These are phyloP conservation scores for Hydnum rufescens DNA, from an alignment of 768 basidiomycete species.

Conservation along the genomic window DNA sequence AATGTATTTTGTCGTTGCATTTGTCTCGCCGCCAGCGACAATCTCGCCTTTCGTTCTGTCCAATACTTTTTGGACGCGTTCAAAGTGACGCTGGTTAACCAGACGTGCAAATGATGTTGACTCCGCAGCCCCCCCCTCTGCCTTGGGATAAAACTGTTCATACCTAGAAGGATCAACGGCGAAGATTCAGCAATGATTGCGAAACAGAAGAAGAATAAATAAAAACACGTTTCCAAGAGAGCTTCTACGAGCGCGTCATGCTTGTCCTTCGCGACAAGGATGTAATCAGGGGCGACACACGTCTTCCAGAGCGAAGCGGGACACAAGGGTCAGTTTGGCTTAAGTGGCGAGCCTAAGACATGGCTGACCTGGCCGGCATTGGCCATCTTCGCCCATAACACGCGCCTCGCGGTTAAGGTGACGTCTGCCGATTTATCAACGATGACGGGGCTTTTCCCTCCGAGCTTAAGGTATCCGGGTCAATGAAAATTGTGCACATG, in stretches of 20 bases:
- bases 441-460: constrained; percentile 15
- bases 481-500: no score
- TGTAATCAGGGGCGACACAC: constrained; percentile 22
- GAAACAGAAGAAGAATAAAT: not conserved
- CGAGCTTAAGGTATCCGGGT: no score
- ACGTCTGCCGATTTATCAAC: constrained; percentile 18
- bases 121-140: constrained; percentile 18
- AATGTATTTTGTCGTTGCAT: constrained; percentile 26
- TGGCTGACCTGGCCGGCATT: constrained; percentile 16
- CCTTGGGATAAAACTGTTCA: constrained; percentile 31
- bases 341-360: not conserved
- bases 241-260: constrained; percentile 30
- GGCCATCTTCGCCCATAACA: constrained; percentile 15
- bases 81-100: constrained; percentile 32
- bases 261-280: constrained; percentile 23
- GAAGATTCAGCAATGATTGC: no score
- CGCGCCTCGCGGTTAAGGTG: constrained; percentile 12
- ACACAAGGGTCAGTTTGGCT: not conserved
- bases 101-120: constrained; percentile 27
- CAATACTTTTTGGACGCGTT: constrained; percentile 33
- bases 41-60: constrained; percentile 34
- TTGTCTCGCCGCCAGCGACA: constrained; percentile 31
- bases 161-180: constrained; percentile 12
- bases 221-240: constrained; percentile 20
- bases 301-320: constrained; percentile 9